A percentile compares a stretch with the other conserved stretches of the same genome.
Evolutionary conservation across 495 filamentous ascomycete genomes (phyloP).

Genomic region (Sordaria brevicollis): DNA sequence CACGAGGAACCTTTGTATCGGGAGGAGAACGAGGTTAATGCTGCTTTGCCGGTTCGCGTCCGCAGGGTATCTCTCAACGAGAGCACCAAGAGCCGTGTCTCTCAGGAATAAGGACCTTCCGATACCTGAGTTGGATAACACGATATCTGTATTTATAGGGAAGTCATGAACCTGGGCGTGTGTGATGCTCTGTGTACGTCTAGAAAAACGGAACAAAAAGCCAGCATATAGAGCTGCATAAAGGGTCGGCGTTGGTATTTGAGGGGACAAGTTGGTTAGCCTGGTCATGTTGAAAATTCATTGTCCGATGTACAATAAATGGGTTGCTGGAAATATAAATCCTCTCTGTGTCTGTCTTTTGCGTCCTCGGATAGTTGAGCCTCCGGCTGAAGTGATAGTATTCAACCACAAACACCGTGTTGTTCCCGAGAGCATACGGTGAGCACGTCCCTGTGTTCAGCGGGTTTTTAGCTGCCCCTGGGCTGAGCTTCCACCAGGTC

Average conservation of each 20-base stretch:
- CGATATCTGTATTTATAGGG: background rate
- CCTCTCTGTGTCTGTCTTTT: background rate
- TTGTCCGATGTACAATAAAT: background rate
- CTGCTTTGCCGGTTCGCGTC: background rate
- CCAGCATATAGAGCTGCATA: background rate
- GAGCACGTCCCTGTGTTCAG: background rate
- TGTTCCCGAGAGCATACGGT: background rate
- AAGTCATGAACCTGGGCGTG: background rate
- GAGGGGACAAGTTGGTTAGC: background rate
- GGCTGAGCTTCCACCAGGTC: background rate
- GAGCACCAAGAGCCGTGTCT: background rate
- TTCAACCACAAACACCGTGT: background rate
- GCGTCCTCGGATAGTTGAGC: too few relatives aligned
- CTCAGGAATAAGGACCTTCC: background rate
- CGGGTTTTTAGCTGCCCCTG: background rate
- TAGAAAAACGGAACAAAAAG: background rate
- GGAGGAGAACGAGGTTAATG: slow-evolving; percentile 3
- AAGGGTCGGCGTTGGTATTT: background rate
- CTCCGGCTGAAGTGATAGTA: background rate
- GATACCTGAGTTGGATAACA: too few relatives aligned
- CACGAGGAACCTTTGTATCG: slow-evolving; percentile 21
- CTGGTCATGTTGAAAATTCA: background rate
- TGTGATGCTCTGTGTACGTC: background rate
- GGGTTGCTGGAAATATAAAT: background rate
- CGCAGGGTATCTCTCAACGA: background rate